Evolutionary conservation across 371 early-diverging fungal genomes (phyloP).

Genomic region (Syncephalastrum contaminatum): DNA sequence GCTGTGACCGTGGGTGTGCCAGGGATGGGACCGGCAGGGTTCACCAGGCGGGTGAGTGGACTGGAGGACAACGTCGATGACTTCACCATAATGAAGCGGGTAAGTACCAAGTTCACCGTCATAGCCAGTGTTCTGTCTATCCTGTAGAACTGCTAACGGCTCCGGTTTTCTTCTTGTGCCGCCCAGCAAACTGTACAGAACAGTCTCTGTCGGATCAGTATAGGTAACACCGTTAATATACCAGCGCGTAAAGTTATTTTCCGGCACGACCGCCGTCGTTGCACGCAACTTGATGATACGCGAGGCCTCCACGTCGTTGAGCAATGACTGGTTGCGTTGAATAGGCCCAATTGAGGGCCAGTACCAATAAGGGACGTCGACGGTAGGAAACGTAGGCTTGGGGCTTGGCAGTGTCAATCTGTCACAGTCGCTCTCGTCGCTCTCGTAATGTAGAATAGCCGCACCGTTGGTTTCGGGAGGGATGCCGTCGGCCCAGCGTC

Average conservation of each 20-base stretch:
- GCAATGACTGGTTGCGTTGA: too few relatives aligned
- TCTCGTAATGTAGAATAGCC: slow-evolving; percentile 29
- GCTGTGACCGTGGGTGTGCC: slow-evolving; percentile 52
- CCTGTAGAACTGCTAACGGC: neutral
- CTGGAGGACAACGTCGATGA: slow-evolving; percentile 42
- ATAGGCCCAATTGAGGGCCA: too few relatives aligned
- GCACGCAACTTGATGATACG: slow-evolving; percentile 31
- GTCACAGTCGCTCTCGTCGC: neutral
- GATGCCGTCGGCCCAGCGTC: slow-evolving; percentile 35
- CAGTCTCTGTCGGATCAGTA: slow-evolving; percentile 14
- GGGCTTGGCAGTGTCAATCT: neutral
- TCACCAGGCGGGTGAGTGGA: slow-evolving; percentile 26
- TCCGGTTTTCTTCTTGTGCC: slow-evolving; percentile 8
- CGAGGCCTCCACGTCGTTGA: slow-evolving; percentile 2
- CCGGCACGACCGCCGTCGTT: slow-evolving; percentile 12
- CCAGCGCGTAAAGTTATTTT: slow-evolving; percentile 23
- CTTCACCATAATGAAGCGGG: slow-evolving; percentile 32
- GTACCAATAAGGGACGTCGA: neutral
- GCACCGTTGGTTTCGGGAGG: slow-evolving; percentile 30
- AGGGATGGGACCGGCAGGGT: slow-evolving; percentile 43
- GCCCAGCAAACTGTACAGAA: slow-evolving; percentile 17
- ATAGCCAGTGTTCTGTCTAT: slow-evolving; percentile 18
- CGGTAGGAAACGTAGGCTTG: slow-evolving; percentile 4
- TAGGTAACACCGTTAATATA: slow-evolving; percentile 32
- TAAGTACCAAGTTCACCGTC: slow-evolving; percentile 37